These are phyloP conservation scores for Neonectria sp. DNA, from an alignment of 2,329 filamentous ascomycete species.

Conservation along the genomic window DNA sequence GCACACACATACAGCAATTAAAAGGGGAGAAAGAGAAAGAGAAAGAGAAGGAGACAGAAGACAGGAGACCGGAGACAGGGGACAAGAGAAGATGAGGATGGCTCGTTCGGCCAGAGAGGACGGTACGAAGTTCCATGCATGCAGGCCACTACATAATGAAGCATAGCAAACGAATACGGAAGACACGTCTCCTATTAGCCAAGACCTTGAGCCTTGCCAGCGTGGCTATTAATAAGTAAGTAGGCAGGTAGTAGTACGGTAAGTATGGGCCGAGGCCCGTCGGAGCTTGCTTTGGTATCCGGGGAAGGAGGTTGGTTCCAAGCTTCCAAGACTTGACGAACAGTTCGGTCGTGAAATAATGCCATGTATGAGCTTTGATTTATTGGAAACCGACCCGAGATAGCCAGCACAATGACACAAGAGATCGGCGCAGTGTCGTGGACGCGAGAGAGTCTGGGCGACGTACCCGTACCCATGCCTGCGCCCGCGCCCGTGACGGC, in stretches of 20 bases:
- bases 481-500: conserved; percentile 20
- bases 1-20: conserved; percentile 5
- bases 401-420: conserved; percentile 21
- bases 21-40: conserved; percentile 12
- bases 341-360: conserved; percentile 21
- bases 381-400: conserved; percentile 15
- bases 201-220: conserved; percentile 13
- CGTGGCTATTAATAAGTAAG: conserved; percentile 25
- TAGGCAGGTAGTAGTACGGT: neutral
- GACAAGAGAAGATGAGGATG: conserved; percentile 6
- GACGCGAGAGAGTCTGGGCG: conserved; percentile 14
- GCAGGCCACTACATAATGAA: neutral
- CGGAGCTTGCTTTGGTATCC: conserved; percentile 13
- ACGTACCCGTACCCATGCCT: conserved; percentile 1
- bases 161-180: conserved; percentile 23
- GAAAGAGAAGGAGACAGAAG: neutral
- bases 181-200: conserved; percentile 12
- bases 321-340: neutral
- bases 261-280: conserved; percentile 11
- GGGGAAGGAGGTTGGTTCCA: neutral
- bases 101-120: conserved; percentile 11
- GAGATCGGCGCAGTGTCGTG: neutral
- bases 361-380: conserved; percentile 20
- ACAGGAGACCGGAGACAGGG: conserved; percentile 11
- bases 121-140: conserved; percentile 16